Evolutionary conservation across 805 yeast genomes (phyloP), one percentile per base, ranked within the genome.

Genomic region (Peterozyma xylosa): DNA sequence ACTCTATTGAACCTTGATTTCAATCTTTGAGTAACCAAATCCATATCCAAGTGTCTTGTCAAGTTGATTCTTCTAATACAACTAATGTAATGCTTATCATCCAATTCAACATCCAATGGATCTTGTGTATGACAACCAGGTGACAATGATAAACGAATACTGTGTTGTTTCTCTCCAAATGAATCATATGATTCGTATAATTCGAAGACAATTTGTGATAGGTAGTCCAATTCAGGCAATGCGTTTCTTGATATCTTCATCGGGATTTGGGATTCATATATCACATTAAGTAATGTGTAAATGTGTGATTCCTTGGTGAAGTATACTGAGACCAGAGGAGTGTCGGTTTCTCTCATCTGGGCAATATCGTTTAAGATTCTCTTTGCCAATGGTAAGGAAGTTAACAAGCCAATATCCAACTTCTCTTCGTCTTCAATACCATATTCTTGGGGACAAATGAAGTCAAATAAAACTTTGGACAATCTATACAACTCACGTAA

Each of bases 41-140:
- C 96, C 74, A 88, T 78, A 59, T 93, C 99, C 60, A 93, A 70
- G 63, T 93, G 97, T 59, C 96, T 80, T 1, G 99, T 93, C 54
- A 93, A 71, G 45, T 87, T 82, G 43, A 89, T 79, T 55, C 93
- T 79, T 39, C 97, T 95, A 53, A 93, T 93, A 58, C 97, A 91
- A 21, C 96, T 90, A 50, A 93, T 93, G 64, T 93, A 91, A 64
- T 93, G 99, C 59, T 88, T 90, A 38, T 88, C 91, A 64, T 93
- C 99, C 39, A 93, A 71, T 62, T 91, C 96, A 38, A 95, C 96
- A 64, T 93, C 99, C 50, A 93, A 72, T 27, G 99, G 99, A 62
- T 91, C 96, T 56, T 89, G 96, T 0, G 98, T 90, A 64, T 93
- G 97, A 63, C 99, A 93, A 16, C 99, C 99, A 1, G 99, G 98